Percentiles rank a stretch among this genome's conserved stretches.
Evolutionary conservation across 1,139 yeast species (phyloP).

Genomic region (Taphrina communis): DNA sequence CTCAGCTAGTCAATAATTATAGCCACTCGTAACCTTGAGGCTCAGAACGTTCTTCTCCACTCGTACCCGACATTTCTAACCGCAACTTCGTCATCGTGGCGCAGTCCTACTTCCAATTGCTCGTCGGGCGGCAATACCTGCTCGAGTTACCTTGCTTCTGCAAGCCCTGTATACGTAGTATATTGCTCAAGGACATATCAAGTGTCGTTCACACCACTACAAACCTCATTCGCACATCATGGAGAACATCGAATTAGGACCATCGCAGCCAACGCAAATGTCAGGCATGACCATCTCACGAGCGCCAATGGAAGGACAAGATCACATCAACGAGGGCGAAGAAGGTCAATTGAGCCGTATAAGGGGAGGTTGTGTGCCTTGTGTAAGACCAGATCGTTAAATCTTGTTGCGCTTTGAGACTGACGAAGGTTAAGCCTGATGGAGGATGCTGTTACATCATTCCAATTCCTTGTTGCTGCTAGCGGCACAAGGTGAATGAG

Average conservation of each 20-base stretch:
- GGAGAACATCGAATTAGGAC: constrained; percentile 16
- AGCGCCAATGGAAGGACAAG: constrained; percentile 14
- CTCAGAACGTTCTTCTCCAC: neutral
- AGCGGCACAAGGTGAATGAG: no score
- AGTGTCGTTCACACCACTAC: no score
- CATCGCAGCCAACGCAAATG: constrained; percentile 17
- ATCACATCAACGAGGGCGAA: constrained; percentile 22
- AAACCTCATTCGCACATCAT: neutral
- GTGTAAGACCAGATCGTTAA: constrained; percentile 5
- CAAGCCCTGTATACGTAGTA: no score
- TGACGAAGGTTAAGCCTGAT: constrained; percentile 18
- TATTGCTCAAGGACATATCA: no score
- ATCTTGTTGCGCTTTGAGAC: neutral
- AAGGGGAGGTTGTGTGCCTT: constrained; percentile 37
- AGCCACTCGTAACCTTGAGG: no score
- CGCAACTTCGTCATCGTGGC: constrained; percentile 16
- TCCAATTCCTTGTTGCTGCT: constrained; percentile 38
- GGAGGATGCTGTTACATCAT: constrained; percentile 37
- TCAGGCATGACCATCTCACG: constrained; percentile 18
- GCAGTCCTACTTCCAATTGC: neutral
- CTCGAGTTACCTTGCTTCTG: no score
- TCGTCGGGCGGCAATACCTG: no score
- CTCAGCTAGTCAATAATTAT: no score
- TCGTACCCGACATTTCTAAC: neutral
- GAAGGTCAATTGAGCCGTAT: constrained; percentile 30